Evolutionary conservation across 495 filamentous ascomycete species (phyloP).

Genomic region (Penicillium antarcticum): DNA sequence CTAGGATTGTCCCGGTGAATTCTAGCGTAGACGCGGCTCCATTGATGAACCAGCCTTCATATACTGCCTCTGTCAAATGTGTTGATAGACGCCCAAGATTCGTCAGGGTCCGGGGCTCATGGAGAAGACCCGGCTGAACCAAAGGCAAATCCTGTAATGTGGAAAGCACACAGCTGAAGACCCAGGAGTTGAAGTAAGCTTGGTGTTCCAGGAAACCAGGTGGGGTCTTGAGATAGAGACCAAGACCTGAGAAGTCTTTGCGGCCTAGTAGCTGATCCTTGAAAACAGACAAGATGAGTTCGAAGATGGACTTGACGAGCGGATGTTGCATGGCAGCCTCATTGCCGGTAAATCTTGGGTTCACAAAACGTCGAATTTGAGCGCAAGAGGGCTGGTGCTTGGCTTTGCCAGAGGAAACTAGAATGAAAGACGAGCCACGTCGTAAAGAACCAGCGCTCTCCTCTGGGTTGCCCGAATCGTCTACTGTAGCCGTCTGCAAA

Average conservation of each 20-base stretch:
- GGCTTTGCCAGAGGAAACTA: conserved; percentile 69
- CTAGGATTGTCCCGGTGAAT: conserved; percentile 78
- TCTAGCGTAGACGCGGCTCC: conserved; percentile 75
- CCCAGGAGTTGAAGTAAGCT: conserved; percentile 89
- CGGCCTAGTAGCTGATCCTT: conserved; percentile 75
- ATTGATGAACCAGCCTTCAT: conserved; percentile 92
- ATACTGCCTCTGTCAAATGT: conserved; percentile 83
- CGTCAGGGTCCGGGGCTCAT: conserved; percentile 77
- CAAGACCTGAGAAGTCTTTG: conserved; percentile 89
- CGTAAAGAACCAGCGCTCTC: conserved; percentile 56
- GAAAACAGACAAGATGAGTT: conserved; percentile 74
- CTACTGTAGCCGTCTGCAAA: conserved; percentile 65
- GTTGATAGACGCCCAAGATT: conserved; percentile 77
- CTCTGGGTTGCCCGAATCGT: conserved; percentile 43
- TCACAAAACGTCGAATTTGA: conserved; percentile 59
- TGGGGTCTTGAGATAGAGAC: conserved; percentile 83
- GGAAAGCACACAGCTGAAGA: conserved; percentile 71
- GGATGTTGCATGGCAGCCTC: conserved; percentile 58
- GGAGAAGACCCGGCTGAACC: conserved; percentile 66
- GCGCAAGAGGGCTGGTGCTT: conserved; percentile 53
- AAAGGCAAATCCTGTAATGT: conserved; percentile 66
- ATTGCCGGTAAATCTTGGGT: conserved; percentile 30
- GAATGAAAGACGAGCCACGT: conserved; percentile 83
- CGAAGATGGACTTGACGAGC: conserved; percentile 70
- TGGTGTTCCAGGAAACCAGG: conserved; percentile 91